Evolutionary conservation across 1,284 basidiomycete species (phyloP).

Genomic region (Ustilago cynodontis): DNA sequence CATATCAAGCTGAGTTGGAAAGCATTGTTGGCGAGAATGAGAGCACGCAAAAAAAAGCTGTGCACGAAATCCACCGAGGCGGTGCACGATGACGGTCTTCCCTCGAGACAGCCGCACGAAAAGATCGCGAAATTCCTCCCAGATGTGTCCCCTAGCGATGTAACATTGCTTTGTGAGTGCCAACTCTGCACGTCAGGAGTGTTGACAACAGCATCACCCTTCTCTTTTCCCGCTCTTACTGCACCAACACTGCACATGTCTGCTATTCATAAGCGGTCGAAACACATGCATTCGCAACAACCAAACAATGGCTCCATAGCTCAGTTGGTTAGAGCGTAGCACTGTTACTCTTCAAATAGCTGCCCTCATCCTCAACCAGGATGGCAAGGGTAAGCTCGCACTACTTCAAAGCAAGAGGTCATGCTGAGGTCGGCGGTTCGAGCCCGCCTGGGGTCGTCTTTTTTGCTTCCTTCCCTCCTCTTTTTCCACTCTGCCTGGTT

Average conservation of each 20-base stretch:
- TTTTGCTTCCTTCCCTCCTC: too few species aligned
- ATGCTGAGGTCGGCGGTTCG: conserved; percentile 62
- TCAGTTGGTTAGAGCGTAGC: conserved; percentile 38
- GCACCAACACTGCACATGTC: neutral
- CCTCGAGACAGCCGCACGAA: neutral
- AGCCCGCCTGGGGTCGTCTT: conserved; percentile 55
- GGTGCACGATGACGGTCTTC: conserved; percentile 21
- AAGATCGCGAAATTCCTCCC: too few species aligned
- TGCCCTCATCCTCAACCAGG: too few species aligned
- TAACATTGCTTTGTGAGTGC: too few species aligned
- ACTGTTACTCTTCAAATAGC: conserved; percentile 14
- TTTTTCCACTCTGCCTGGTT: too few species aligned
- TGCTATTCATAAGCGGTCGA: conserved; percentile 5
- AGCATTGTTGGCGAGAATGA: too few species aligned
- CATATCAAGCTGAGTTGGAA: too few species aligned
- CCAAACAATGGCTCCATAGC: conserved; percentile 15
- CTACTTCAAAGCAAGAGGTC: too few species aligned
- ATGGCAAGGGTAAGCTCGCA: too few species aligned
- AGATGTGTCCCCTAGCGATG: too few species aligned
- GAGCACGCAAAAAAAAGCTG: neutral
- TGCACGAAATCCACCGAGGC: conserved; percentile 8
- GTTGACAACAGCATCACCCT: too few species aligned
- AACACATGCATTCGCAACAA: neutral
- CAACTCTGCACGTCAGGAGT: too few species aligned
- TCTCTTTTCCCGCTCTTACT: neutral